phyloP scores from a whole-genome alignment of 2,329 filamentous ascomycete species.

The Tolypocladium tropicale region DNA sequence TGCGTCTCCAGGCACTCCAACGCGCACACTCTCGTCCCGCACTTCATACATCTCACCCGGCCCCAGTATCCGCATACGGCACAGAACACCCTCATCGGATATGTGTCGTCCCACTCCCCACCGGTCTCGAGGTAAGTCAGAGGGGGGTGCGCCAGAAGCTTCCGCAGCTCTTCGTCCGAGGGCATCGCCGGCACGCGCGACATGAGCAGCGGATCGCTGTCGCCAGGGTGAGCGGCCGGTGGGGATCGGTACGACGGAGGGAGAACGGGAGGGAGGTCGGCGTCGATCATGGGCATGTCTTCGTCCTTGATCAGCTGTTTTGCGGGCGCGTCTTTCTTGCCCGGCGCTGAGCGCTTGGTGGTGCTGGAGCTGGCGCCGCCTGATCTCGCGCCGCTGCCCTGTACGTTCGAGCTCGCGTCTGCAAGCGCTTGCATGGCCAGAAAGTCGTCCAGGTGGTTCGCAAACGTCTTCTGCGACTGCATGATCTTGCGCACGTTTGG shows the following conservation, averaged over 20 bases:
- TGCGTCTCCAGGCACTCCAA: slow-evolving; percentile 65
- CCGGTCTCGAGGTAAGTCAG: slow-evolving; percentile 58
- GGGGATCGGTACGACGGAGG: slow-evolving; percentile 20
- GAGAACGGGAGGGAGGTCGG: slow-evolving; percentile 18
- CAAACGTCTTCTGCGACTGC: slow-evolving; percentile 72
- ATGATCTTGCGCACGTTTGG: slow-evolving; percentile 66
- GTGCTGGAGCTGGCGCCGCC: slow-evolving; percentile 16
- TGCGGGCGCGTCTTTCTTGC: slow-evolving; percentile 14
- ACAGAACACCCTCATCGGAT: slow-evolving; percentile 59
- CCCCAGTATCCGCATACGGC: slow-evolving; percentile 80
- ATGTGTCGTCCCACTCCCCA: slow-evolving; percentile 33
- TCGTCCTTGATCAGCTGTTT: slow-evolving; percentile 13
- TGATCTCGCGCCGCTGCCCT: slow-evolving; percentile 10
- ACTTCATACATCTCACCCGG: slow-evolving; percentile 64
- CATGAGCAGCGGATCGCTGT: slow-evolving; percentile 47
- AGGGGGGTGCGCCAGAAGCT: slow-evolving; percentile 52
- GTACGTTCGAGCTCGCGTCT: slow-evolving; percentile 24
- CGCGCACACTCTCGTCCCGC: slow-evolving; percentile 68
- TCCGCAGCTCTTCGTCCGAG: slow-evolving; percentile 50
- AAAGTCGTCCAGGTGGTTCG: slow-evolving; percentile 73
- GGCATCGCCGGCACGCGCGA: slow-evolving; percentile 49
- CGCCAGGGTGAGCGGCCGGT: slow-evolving; percentile 32
- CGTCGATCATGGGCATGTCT: slow-evolving; percentile 17
- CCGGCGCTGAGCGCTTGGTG: slow-evolving; percentile 16
- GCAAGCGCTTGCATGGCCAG: slow-evolving; percentile 48